A percentile compares a stretch with the other conserved stretches of the same genome.
Evolutionary conservation across 129 eudicot species (phyloP).

Genomic region (Flaveria sonorensis): DNA sequence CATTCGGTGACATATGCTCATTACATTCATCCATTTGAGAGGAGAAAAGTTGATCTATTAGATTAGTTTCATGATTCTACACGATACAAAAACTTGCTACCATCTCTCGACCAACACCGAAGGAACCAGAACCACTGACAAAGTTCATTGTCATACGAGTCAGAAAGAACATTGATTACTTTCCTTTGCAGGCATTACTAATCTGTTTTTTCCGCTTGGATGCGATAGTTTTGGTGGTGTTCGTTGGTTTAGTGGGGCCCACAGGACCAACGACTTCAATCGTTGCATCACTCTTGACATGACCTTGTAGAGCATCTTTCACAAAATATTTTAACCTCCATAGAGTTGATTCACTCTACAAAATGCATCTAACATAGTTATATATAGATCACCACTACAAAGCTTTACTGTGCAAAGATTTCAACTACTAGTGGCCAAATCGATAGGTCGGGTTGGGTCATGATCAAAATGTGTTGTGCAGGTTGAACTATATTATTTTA

Average conservation of each 20-base stretch:
- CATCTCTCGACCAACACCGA: too few species aligned
- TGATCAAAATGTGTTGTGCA: not conserved
- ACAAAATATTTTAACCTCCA: constrained; percentile 83
- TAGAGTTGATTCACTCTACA: constrained; percentile 76
- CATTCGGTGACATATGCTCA: too few species aligned
- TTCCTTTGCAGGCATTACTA: constrained; percentile 63
- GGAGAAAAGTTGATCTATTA: too few species aligned
- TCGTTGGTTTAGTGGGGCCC: constrained; percentile 27
- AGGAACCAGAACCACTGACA: too few species aligned
- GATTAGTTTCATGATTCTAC: too few species aligned
- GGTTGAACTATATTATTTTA: not conserved
- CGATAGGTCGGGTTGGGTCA: not conserved
- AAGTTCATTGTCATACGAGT: too few species aligned
- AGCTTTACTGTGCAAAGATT: not conserved
- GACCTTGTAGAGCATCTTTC: constrained; percentile 58
- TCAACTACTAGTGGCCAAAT: constrained; percentile 1
- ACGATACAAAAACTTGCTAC: too few species aligned
- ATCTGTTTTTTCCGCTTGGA: constrained; percentile 62
- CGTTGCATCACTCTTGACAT: constrained; percentile 35
- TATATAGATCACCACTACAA: not conserved
- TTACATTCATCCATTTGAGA: too few species aligned
- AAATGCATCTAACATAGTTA: not conserved
- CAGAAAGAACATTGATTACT: constrained; percentile 25
- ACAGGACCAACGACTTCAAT: constrained; percentile 18
- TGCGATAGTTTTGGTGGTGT: constrained; percentile 22